Evolutionary conservation across 2,329 filamentous ascomycete species (phyloP), one percentile per base, ranked within the genome.

Genomic region (Epichloe elymi): DNA sequence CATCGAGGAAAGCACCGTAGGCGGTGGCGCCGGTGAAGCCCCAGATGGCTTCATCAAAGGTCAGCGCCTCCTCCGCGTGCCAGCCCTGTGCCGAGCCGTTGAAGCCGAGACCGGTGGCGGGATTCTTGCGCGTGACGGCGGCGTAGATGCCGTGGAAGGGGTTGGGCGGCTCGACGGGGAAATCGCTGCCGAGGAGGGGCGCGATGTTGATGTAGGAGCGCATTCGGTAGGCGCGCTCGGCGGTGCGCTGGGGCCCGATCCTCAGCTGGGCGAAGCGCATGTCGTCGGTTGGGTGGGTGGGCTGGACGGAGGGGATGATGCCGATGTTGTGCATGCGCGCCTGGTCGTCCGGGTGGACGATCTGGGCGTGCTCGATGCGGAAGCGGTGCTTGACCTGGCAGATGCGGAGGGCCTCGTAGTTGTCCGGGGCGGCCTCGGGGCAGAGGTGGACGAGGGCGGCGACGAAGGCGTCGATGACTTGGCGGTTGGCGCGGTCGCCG

Each of bases 251-350:
- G 10, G 61, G 58, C 0, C 83, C 83, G 0, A 87, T 75, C 6
- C 83, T 73, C 39, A 63, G 65, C 54, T 78, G 73, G 8, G 82
- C 83, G 58, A 85, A 86, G 4, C 74, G 73, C 79, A 83, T 84
- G 63, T 86, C 83, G 7, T 79, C 83, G 3, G 83, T 86, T 20
- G 83, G 82, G 59, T 86, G 83, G 0, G 83, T 86, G 4, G 83
- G 83, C 59, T 86, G 83, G 50, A 87, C 79, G 2, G 79, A 84
- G 0, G 83, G 81, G 49, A 86, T 73, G 58, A 86, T 78, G 6
- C 78, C 79, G 4, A 84, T 63, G 4, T 70, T 66, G 49, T 68
- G 69, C 58, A 86, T 78, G 33, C 81, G 74, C 1, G 57, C 65
- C 61, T 85, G 83, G 63, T 86, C 83, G 52, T 72, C 69, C 4